Evolutionary conservation across 805 yeast species (phyloP), one percentile per base, ranked within the genome.

Genomic region (Schizosaccharomyces lindneri): DNA sequence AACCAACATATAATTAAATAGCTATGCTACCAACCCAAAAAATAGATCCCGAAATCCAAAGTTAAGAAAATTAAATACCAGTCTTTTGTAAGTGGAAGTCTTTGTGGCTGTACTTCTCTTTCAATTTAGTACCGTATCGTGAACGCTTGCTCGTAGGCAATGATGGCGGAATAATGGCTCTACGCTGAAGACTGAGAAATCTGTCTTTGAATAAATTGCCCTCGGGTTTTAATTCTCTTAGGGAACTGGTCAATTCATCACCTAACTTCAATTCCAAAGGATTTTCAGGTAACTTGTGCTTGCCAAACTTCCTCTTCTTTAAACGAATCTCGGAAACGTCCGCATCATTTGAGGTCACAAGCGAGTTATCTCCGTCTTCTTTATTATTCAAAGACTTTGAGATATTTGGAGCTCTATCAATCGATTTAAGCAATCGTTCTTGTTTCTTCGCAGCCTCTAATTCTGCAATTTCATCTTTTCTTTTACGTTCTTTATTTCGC

Each of bases 61-160:
- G 19, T 27, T 21, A 57, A 57, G 17, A n/a, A 29, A 32, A 57
- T 41, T 36, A 27, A 32, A 57, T 29, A 57, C 43, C 27, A 41
- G 31, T 39, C 29, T 41, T 59, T 29, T 59, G 69, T 11, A 21
- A 85, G 19, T 59, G 48, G 32, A 41, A 86, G 73, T 90, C 95
- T 74, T 90, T 90, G 74, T 85, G 86, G 43, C 89, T 79, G 94
- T 95, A 87, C 73, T 89, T 90, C 72, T 90, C 96, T 39, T 95
- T 85, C 64, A 84, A 73, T 76, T 84, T 87, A 63, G 78, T 83
- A 66, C 81, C 77, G 68, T 83, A 84, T 70, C 80, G 83, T 69
- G 84, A 79, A 70, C 75, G 80, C 70, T 80, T 81, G 65, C 76
- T 77, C 63, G 79, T 81, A 13, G 84, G 86, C 46, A 82, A 78